A percentile compares a stretch with the other conserved stretches of the same genome.
These are phyloP conservation scores for Phytophthora podocarpi DNA, from an alignment of 352 stramenopile species.

Conservation along the genomic window DNA sequence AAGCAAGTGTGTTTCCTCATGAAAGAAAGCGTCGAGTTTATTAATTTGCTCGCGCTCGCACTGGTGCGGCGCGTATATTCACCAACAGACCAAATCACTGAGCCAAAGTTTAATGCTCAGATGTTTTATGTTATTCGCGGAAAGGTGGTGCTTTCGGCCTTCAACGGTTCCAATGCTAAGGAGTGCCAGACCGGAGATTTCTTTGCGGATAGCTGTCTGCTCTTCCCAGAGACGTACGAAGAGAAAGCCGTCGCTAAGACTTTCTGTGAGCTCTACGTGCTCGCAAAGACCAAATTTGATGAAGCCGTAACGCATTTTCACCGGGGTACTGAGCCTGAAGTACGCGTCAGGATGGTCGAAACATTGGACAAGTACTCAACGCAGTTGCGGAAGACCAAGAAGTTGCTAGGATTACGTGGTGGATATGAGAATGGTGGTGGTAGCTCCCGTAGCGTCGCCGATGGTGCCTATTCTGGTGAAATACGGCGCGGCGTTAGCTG, in stretches of 20 bases:
- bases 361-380: constrained; percentile 68
- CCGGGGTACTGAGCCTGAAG: constrained; percentile 37
- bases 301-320: constrained; percentile 64
- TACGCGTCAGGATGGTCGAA: constrained; percentile 45
- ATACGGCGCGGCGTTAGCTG: constrained; percentile 29
- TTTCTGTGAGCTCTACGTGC: constrained; percentile 82
- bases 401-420: constrained; percentile 65
- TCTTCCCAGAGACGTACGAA: constrained; percentile 63
- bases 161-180: constrained; percentile 54
- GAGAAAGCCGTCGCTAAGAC: constrained; percentile 79
- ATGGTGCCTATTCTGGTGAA: background rate
- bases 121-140: constrained; percentile 83
- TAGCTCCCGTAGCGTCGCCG: constrained; percentile 6
- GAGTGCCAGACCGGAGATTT: constrained; percentile 74
- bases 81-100: constrained; percentile 64
- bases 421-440: constrained; percentile 27
- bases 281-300: constrained; percentile 73
- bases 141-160: constrained; percentile 55
- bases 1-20: constrained; percentile 78
- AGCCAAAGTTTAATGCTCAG: constrained; percentile 76
- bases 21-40: constrained; percentile 76
- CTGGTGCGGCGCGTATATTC: constrained; percentile 67
- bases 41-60: constrained; percentile 66
- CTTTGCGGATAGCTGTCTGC: constrained; percentile 68
- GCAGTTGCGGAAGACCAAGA: constrained; percentile 79